Conservation (phyloP, 139 green algal genomes). For the Microglena sp. region DNA sequence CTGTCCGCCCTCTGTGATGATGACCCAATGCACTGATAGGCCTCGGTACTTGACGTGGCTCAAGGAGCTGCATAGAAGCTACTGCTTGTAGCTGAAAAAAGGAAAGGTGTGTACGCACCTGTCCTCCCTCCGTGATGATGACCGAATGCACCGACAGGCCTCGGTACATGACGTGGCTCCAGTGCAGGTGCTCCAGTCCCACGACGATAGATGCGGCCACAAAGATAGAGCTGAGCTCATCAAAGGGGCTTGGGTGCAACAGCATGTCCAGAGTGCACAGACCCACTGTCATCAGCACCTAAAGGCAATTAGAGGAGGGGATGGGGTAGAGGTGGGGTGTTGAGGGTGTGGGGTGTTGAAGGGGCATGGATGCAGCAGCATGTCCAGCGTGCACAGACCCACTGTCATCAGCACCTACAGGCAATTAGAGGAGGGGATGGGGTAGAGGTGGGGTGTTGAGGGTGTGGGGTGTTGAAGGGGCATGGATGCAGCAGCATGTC, state of each 20-base stretch:
- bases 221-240: conserved; percentile 35
- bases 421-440: too few relatives aligned
- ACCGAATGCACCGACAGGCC: conserved; percentile 40
- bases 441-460: too few relatives aligned
- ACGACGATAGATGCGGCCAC: conserved; percentile 43
- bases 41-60: too few relatives aligned
- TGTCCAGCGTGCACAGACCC: conserved; percentile 42
- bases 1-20: conserved; percentile 47
- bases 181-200: conserved; percentile 55
- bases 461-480: too few relatives aligned
- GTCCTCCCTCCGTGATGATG: conserved; percentile 44
- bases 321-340: too few relatives aligned
- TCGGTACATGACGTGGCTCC: conserved; percentile 39
- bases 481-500: conserved; percentile 28
- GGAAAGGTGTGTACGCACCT: too few relatives aligned
- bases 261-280: conserved; percentile 47
- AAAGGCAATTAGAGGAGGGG: too few relatives aligned
- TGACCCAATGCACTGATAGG: conserved; percentile 38
- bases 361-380: conserved; percentile 24
- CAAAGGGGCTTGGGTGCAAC: conserved; percentile 21
- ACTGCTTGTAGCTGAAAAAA: too few relatives aligned
- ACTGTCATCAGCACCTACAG: conserved; percentile 35
- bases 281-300: conserved; percentile 35
- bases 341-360: too few relatives aligned
- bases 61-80: too few relatives aligned